Base-by-base conservation (phyloP, 371 early-diverging fungal genomes). In the Mucor saturninus region DNA sequence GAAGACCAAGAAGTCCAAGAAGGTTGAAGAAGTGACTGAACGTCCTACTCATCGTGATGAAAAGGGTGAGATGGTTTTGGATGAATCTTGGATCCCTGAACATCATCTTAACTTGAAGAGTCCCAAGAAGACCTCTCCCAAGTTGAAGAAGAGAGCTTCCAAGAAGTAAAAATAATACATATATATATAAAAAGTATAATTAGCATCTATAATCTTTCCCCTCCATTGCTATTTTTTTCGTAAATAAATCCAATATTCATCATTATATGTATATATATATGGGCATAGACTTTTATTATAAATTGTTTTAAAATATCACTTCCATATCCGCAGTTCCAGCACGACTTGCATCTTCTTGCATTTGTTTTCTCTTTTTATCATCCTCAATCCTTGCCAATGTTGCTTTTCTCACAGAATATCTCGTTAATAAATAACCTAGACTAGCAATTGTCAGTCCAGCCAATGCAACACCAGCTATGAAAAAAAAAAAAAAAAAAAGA, bases 1-100 rank as follows among this genome's bases (percentile, higher is more conserved):
- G 58, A 77, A 72, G 61, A 48, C 61, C n/a, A 74, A 72, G 62
- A 77, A 70, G 67, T 42, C 66, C 32, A 76, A 76, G 70, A 75
- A 75, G 65, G 62, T 54, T 29, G 64, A 62, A 32, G 77, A 73
- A 50, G 43, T 59, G 14, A 61, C 59, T 65, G 74, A 65, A 29
- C 73, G 69, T 50, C 72, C 76, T 54, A 64, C 76, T 46, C 81
- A 81, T n/a, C 81, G 81, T 69, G 76, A 81, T 62, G 81, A 77
- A 58, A 74, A 74, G 72, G 81, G 81, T 51, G 66, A 81, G 13
- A 72, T 81, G 78, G 75, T 81, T 38, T 68, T 81, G 61, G 81
- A 81, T 65, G 67, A 81, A 61, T 76, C 81, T 29, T 81, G 81
- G 81, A 81, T 81, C 50, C 81, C 81, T 57, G 76, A 77, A 29